Conservation (phyloP, 345 rosid species). For the Brassica napus region Da-Ae NC_063448.1:26724501-26725000, state of each 20-base stretch:
- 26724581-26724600: conserved; percentile 86
- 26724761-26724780: conserved; percentile 86
- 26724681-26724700: not conserved
- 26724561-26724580: conserved; percentile 96
- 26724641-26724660: not conserved
- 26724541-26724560: conserved; percentile 66
- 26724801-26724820: conserved; percentile 37
- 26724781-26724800: conserved; percentile 97
- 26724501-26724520: conserved; percentile 98
- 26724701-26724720: conserved; percentile 70
- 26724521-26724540: conserved; percentile 87
- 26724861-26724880: not conserved
- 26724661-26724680: not conserved
- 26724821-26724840: conserved; percentile 10
- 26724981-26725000: conserved; percentile 48
- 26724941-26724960: conserved; percentile 89
- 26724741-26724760: conserved; percentile 99
- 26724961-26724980: conserved; percentile 73
- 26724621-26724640: conserved; percentile 41
- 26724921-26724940: conserved; percentile 91
- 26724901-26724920: conserved; percentile 85
- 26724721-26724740: conserved; percentile 88
- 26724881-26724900: conserved; percentile 15
- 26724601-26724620: conserved; percentile 95
- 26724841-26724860: conserved; percentile 5